Percentiles rank a stretch among this genome's conserved stretches.
These are phyloP conservation scores for Leishmania tarentolae DNA, from an alignment of 208 protist genomes.

Conservation along the genomic window DNA sequence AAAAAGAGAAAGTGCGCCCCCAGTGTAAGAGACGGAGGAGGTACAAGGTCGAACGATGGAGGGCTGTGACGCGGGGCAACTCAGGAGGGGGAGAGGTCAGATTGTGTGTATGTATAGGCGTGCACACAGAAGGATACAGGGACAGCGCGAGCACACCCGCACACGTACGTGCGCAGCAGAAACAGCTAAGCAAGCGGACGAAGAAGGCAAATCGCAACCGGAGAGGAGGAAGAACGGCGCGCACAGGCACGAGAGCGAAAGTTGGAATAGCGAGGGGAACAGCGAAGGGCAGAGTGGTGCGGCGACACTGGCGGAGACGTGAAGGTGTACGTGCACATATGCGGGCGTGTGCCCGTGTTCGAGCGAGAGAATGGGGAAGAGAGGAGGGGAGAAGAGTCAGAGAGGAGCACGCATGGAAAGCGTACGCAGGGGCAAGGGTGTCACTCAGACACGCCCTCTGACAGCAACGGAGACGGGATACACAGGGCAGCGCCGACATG, in stretches of 20 bases:
- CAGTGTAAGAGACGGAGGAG: not conserved
- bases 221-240: not conserved
- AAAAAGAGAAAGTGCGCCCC: not conserved
- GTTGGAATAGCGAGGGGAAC: not conserved
- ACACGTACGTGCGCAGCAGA: conserved; percentile 1
- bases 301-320: not conserved
- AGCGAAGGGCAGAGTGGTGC: not conserved
- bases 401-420: not conserved
- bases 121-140: not conserved
- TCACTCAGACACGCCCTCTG: not conserved
- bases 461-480: not conserved
- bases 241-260: conserved; percentile 1
- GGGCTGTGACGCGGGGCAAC: not conserved
- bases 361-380: not conserved
- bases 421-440: not conserved
- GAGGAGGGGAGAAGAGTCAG: not conserved
- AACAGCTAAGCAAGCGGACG: not conserved
- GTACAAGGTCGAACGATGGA: not conserved
- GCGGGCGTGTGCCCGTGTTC: not conserved
- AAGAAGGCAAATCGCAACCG: not conserved
- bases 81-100: not conserved
- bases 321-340: not conserved
- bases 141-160: not conserved
- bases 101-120: not conserved
- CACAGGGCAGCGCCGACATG: not conserved